Conservation (phyloP, 805 yeast species). For the Kluyveromyces dobzhanskii region DNA sequence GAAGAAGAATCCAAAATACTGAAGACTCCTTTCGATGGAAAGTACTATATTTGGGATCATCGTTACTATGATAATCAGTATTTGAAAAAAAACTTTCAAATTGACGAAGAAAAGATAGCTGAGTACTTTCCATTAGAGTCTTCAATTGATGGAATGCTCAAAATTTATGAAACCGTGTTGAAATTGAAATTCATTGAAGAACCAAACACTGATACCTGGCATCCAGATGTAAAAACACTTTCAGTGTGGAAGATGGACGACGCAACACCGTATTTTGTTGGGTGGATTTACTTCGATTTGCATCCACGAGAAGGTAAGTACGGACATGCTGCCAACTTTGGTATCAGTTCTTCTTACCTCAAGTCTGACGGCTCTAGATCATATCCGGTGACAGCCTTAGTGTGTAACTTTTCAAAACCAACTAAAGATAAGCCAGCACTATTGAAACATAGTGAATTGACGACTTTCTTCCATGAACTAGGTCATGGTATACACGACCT, state of each 20-base stretch:
- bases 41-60: conserved; percentile 65
- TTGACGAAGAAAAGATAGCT: conserved; percentile 62
- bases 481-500: conserved; percentile 85
- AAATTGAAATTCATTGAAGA: conserved; percentile 57
- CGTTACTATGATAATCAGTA: conserved; percentile 56
- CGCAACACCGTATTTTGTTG: conserved; percentile 49
- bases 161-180: conserved; percentile 61
- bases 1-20: conserved; percentile 39
- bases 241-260: conserved; percentile 60
- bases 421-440: conserved; percentile 61
- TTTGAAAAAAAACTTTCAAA: conserved; percentile 60
- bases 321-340: conserved; percentile 84
- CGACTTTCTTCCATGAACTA: conserved; percentile 80
- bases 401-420: conserved; percentile 79
- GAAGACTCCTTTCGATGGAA: conserved; percentile 35
- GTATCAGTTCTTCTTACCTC: conserved; percentile 50
- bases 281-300: conserved; percentile 72
- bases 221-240: conserved; percentile 65
- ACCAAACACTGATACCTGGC: conserved; percentile 49
- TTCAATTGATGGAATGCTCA: conserved; percentile 61
- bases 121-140: conserved; percentile 72
- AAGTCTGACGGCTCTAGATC: conserved; percentile 41
- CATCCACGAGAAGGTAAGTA: conserved; percentile 84
- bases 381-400: conserved; percentile 68
- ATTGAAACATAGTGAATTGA: conserved; percentile 68